Percentiles rank a stretch among this genome's conserved stretches.
phyloP scores from a whole-genome alignment of 176 grass and related monocot genomes.

The Triticum dicoccoides region DNA sequence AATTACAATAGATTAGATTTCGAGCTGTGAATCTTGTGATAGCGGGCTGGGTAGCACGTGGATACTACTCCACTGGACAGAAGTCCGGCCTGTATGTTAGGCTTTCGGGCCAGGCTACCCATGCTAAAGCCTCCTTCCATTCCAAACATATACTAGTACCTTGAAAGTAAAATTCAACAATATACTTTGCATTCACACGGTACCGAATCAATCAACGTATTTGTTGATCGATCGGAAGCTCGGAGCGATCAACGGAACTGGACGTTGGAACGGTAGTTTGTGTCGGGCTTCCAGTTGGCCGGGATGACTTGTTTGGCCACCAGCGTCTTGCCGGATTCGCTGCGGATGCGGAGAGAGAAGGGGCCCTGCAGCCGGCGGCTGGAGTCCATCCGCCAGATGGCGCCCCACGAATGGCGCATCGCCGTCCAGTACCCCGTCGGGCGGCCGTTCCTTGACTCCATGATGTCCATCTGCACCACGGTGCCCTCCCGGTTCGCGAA shows the following conservation, averaged over 20 bases:
- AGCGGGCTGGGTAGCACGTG: background rate
- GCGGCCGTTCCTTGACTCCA: conserved; percentile 40
- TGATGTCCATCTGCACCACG: conserved; percentile 52
- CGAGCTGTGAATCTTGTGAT: background rate
- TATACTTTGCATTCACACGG: background rate
- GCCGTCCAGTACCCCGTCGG: conserved; percentile 43
- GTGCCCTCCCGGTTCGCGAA: conserved; percentile 61
- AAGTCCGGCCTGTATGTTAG: too few species aligned
- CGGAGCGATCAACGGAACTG: conserved; percentile 46
- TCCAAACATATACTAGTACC: background rate
- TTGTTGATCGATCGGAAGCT: background rate
- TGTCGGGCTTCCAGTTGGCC: conserved; percentile 49
- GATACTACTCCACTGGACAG: background rate
- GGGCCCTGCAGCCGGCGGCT: conserved; percentile 38
- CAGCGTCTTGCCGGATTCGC: conserved; percentile 54
- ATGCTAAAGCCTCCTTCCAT: background rate
- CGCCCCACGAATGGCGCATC: conserved; percentile 60
- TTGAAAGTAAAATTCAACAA: background rate
- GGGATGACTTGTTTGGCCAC: conserved; percentile 63
- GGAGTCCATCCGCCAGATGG: conserved; percentile 53
- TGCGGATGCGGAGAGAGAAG: conserved; percentile 63
- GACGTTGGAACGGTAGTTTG: conserved; percentile 60
- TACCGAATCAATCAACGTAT: background rate
- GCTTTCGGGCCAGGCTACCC: too few species aligned
- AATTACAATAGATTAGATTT: background rate